Percentiles rank a stretch among this genome's conserved stretches.
Conservation (phyloP, 495 filamentous ascomycete species). For the Penicillium tannophilum region DNA sequence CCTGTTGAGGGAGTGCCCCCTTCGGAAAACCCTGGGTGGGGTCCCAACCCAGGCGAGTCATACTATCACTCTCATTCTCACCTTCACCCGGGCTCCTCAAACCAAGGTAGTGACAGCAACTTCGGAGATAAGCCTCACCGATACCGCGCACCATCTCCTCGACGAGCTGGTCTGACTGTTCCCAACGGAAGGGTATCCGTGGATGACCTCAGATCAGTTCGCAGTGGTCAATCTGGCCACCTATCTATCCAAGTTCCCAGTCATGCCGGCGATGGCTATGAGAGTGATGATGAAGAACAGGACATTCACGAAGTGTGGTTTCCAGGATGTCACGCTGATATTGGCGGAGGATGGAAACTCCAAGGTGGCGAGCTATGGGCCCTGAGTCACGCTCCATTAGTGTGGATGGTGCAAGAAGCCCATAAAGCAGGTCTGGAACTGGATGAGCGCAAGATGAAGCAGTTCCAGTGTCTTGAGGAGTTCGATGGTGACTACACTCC, state of each 20-base stretch:
- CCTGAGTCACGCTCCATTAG: slow-evolving; percentile 73
- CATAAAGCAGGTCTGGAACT: slow-evolving; percentile 72
- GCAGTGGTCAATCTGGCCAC: slow-evolving; percentile 38
- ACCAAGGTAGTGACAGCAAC: slow-evolving; percentile 20
- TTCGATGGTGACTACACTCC: slow-evolving; percentile 46
- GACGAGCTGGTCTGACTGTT: slow-evolving; percentile 31
- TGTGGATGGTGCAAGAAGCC: slow-evolving; percentile 86
- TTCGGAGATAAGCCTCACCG: slow-evolving; percentile 20
- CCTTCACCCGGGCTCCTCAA: slow-evolving; percentile 24
- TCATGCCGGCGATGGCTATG: slow-evolving; percentile 56
- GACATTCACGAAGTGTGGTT: slow-evolving; percentile 88
- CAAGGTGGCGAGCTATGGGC: slow-evolving; percentile 55
- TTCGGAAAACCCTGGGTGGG: slow-evolving; percentile 18
- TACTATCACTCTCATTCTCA: slow-evolving; percentile 35
- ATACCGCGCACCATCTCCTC: slow-evolving; percentile 48
- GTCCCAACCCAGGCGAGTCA: slow-evolving; percentile 31
- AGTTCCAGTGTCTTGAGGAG: slow-evolving; percentile 63
- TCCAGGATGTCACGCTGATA: slow-evolving; percentile 77
- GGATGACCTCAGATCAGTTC: slow-evolving; percentile 41
- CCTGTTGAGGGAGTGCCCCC: not conserved
- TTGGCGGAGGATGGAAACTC: slow-evolving; percentile 82
- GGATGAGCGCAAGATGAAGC: slow-evolving; percentile 66
- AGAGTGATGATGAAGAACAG: slow-evolving; percentile 63
- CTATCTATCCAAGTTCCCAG: slow-evolving; percentile 41
- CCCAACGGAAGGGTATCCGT: slow-evolving; percentile 29